Evolutionary conservation across 768 basidiomycete genomes (phyloP).

Genomic region (Russula compacta): DNA sequence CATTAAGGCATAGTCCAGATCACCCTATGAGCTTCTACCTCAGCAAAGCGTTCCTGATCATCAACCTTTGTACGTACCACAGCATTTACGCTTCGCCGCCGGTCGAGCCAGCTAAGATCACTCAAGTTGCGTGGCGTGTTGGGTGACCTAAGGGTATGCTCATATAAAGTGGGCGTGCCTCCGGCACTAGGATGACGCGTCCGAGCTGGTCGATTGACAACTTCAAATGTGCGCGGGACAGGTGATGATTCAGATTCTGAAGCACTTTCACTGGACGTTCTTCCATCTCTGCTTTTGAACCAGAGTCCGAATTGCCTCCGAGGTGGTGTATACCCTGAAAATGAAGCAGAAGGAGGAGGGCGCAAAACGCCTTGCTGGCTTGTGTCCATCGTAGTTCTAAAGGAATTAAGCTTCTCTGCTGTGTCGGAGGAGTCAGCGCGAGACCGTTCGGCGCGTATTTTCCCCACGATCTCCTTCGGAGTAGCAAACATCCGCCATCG

Average conservation of each 20-base stretch:
- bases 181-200: slow-evolving; percentile 44
- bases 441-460: slow-evolving; percentile 10
- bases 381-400: neutral
- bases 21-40: slow-evolving; percentile 39
- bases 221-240: slow-evolving; percentile 36
- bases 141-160: slow-evolving; percentile 35
- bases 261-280: slow-evolving; percentile 34
- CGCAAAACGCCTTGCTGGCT: slow-evolving; percentile 19
- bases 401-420: slow-evolving; percentile 32
- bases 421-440: slow-evolving; percentile 33
- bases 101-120: slow-evolving; percentile 72
- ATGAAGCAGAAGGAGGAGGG: slow-evolving; percentile 26
- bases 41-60: neutral
- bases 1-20: slow-evolving; percentile 60
- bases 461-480: slow-evolving; percentile 5
- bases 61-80: slow-evolving; percentile 41
- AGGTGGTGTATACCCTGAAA: slow-evolving; percentile 25
- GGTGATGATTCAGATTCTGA: slow-evolving; percentile 22
- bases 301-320: slow-evolving; percentile 31
- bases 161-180: slow-evolving; percentile 31
- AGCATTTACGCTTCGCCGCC: slow-evolving; percentile 59
- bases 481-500: slow-evolving; percentile 9
- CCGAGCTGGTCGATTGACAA: slow-evolving; percentile 41
- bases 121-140: slow-evolving; percentile 45
- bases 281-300: slow-evolving; percentile 30